Evolutionary conservation across 345 rosid species (phyloP), one percentile per base, ranked within the genome.

Genomic region (Laguncularia racemosa): DNA sequence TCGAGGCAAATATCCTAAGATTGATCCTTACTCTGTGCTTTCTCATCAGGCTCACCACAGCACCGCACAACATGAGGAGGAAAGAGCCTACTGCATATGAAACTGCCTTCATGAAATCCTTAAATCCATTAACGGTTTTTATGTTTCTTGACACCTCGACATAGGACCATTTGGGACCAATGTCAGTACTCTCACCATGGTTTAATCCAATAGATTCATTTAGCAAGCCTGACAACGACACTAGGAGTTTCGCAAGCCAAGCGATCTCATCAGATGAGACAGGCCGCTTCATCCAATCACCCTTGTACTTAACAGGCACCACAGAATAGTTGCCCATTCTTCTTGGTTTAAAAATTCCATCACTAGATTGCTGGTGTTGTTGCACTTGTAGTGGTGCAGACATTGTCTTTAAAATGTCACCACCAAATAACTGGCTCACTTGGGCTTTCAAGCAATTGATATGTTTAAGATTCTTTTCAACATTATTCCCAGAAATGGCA

Each of bases 271-370:
- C 85, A 15, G 76, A 73, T 2, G 98, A 92, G 48, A 80, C 67
- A 0, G 98, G 98, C 13, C 93, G 92, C 56, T 71, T 84, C 93
- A 92, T 86, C 91, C 89, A 77, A 61, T 92, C 96, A 20, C 95
- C 95, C 69, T 83, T 83, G 78, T 82, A 89, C 61, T 74, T 77
- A 60, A 78, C 48, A 23, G 68, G 60, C 14, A 64, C 63, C 57
- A 62, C 60, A 26, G 78, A 62, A 69, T 66, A 61, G 60, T 68
- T 73, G 14, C 90, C 85, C 16, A 68, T 64, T 75, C 78, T 83
- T 62, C 86, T 76, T 16, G 98, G 98, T 73, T 76, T 86, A 76
- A 92, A 92, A 61, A 83, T 63, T 60, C 83, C 96, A 33, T 77
- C 86, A 11, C 84, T 81, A 28, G 51, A 70, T 57, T 59, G 78